These are phyloP conservation scores for Epichloe coenophiala DNA, from an alignment of 2,329 filamentous ascomycete species.

Conservation along the genomic window DNA sequence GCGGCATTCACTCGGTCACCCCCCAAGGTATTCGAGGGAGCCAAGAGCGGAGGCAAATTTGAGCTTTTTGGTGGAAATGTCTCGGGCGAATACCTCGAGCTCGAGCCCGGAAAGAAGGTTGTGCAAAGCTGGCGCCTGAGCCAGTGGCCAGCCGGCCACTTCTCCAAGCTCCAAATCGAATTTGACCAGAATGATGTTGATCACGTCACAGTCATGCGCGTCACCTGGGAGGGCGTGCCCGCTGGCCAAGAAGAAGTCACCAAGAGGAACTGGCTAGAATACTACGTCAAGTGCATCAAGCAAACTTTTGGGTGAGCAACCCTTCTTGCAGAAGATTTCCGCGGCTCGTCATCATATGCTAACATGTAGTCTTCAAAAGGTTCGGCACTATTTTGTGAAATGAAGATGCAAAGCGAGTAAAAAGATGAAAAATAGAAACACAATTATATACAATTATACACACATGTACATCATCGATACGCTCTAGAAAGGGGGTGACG, in stretches of 20 bases:
- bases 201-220: slow-evolving; percentile 84
- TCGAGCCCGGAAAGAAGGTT: slow-evolving; percentile 69
- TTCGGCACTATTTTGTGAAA: slow-evolving; percentile 36
- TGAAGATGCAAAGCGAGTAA: not conserved
- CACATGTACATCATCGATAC: slow-evolving; percentile 11
- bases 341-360: not conserved
- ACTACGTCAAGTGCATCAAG: slow-evolving; percentile 89
- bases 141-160: slow-evolving; percentile 88
- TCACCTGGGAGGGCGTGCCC: slow-evolving; percentile 87
- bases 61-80: slow-evolving; percentile 96
- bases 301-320: slow-evolving; percentile 64
- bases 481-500: slow-evolving; percentile 22
- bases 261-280: slow-evolving; percentile 90
- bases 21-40: slow-evolving; percentile 80
- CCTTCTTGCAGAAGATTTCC: too few species aligned
- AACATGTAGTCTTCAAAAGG: slow-evolving; percentile 13
- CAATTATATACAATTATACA: not conserved
- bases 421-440: not conserved
- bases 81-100: slow-evolving; percentile 69
- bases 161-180: slow-evolving; percentile 74
- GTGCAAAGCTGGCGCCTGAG: slow-evolving; percentile 91
- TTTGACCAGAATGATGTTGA: slow-evolving; percentile 97
- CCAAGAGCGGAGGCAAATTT: slow-evolving; percentile 76
- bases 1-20: slow-evolving; percentile 84
- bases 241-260: slow-evolving; percentile 92